A percentile compares a stretch with the other conserved stretches of the same genome.
These are phyloP conservation scores for Mangifera indica DNA, from an alignment of 345 rosid species.

Conservation along the genomic window DNA sequence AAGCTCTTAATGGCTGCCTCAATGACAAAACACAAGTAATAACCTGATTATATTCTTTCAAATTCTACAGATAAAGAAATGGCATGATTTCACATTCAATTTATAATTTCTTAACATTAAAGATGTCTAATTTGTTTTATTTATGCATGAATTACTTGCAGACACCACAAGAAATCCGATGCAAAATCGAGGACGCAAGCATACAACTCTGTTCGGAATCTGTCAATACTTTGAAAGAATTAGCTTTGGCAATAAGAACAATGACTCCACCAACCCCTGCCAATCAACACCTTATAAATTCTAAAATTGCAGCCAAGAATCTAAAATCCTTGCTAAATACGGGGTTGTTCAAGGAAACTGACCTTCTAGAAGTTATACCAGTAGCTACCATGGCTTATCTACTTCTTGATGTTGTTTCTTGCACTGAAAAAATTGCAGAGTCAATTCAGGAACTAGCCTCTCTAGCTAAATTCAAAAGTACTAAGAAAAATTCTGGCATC, in stretches of 20 bases:
- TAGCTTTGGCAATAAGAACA: slow-evolving; percentile 26
- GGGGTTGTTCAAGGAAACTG: slow-evolving; percentile 20
- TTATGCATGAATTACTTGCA: slow-evolving; percentile 5
- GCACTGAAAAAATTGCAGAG: slow-evolving; percentile 31
- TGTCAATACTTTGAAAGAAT: slow-evolving; percentile 35
- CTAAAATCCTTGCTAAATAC: slow-evolving; percentile 21
- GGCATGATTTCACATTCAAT: too few species aligned
- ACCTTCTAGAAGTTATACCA: slow-evolving; percentile 26
- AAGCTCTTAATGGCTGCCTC: slow-evolving; percentile 27
- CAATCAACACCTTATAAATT: slow-evolving; percentile 24
- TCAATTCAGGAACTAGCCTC: slow-evolving; percentile 31
- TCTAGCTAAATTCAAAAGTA: slow-evolving; percentile 24
- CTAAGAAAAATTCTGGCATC: neutral
- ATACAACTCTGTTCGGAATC: slow-evolving; percentile 27
- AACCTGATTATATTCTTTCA: neutral
- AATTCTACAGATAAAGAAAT: neutral
- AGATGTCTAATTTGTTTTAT: neutral
- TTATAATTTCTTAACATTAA: too few species aligned
- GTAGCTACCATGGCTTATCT: slow-evolving; percentile 28
- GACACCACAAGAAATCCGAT: slow-evolving; percentile 23
- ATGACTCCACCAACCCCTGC: slow-evolving; percentile 27
- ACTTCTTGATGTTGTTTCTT: slow-evolving; percentile 28
- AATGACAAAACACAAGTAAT: slow-evolving; percentile 10
- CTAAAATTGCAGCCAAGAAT: slow-evolving; percentile 28
- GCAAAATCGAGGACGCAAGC: slow-evolving; percentile 30